These are phyloP conservation scores for Microsporum ferrugineum DNA, from an alignment of 2,329 filamentous ascomycete species.

Conservation along the genomic window DNA sequence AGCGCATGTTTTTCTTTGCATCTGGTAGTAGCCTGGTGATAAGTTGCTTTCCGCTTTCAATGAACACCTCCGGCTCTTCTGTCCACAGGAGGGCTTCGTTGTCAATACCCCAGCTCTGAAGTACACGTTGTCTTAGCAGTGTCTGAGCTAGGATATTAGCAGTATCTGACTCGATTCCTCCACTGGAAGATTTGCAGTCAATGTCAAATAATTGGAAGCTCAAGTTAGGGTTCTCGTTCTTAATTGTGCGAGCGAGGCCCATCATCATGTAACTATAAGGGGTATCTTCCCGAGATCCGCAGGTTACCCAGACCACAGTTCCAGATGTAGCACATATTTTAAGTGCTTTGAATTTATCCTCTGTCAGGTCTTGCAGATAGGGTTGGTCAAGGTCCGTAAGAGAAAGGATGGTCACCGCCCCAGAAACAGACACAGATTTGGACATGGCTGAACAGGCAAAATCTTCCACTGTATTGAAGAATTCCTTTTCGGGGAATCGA, in stretches of 20 bases:
- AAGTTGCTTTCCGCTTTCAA: background rate
- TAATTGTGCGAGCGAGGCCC: slow-evolving; percentile 6
- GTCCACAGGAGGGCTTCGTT: background rate
- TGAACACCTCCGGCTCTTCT: background rate
- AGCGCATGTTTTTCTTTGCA: background rate
- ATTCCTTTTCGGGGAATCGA: background rate
- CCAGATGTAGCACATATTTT: background rate
- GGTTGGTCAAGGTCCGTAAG: background rate
- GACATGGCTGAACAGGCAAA: background rate
- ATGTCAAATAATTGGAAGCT: background rate
- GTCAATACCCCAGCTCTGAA: background rate
- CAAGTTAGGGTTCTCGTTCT: background rate
- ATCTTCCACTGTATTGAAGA: background rate
- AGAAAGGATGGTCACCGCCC: background rate
- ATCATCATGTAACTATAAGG: slow-evolving; percentile 5
- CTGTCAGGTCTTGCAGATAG: background rate
- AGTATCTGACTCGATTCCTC: background rate
- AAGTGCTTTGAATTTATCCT: background rate
- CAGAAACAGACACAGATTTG: background rate
- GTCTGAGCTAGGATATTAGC: background rate
- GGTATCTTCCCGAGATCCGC: background rate
- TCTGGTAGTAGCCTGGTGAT: background rate
- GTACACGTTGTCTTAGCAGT: background rate
- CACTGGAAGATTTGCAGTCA: background rate
- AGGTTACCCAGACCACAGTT: background rate